Conservation (phyloP, 495 filamentous ascomycete species). For the Astrothelium macrocarpum region DNA sequence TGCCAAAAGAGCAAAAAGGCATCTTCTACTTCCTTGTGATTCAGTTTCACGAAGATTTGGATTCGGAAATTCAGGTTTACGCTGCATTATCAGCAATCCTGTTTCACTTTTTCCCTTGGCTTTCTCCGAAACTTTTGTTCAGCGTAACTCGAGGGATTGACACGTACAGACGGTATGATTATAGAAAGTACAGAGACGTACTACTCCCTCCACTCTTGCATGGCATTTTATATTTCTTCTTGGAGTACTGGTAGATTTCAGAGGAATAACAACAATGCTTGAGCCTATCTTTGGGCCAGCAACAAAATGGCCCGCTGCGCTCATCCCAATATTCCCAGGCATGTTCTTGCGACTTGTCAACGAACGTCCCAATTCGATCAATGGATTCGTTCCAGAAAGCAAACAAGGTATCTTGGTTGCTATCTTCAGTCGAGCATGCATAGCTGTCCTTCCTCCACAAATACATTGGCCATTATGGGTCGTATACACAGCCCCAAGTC, state of each 20-base stretch:
- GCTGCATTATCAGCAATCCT: not conserved
- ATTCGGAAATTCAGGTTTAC: not conserved
- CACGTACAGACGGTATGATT: not conserved
- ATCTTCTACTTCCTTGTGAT: not conserved
- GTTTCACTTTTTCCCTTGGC: not conserved
- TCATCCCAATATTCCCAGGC: not conserved
- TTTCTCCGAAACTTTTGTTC: not conserved
- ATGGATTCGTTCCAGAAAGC: not conserved
- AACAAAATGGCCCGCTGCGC: not conserved
- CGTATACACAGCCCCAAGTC: not conserved
- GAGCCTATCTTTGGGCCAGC: not conserved
- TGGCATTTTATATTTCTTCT: not conserved
- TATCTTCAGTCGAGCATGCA: not conserved
- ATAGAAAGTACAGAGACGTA: not conserved
- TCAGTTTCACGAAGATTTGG: not conserved
- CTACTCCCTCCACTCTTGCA: not conserved
- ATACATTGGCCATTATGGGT: not conserved
- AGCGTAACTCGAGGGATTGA: not conserved
- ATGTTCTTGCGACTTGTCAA: not conserved
- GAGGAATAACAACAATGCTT: not conserved
- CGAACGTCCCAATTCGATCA: not conserved
- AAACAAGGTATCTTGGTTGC: not conserved
- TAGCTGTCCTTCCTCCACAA: not conserved
- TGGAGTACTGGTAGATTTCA: not conserved
- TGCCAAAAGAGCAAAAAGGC: not conserved